Evolutionary conservation across 2,329 filamentous ascomycete species (phyloP).

Genomic region (Hypoxylon sp.): DNA sequence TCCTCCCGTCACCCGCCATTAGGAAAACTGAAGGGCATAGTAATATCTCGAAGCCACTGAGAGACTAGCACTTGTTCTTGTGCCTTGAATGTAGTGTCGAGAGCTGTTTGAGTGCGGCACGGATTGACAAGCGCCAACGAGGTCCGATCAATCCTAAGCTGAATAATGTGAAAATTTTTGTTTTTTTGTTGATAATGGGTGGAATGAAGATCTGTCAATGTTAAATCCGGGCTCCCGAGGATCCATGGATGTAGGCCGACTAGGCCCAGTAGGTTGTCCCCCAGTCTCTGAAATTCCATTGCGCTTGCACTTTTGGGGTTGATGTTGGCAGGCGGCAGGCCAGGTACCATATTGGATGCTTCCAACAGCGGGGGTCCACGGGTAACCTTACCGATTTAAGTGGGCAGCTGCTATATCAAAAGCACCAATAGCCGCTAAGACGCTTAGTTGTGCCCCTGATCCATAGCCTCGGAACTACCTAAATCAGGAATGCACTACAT

Average conservation of each 20-base stretch:
- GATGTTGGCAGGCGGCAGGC: neutral
- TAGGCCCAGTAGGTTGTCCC: neutral
- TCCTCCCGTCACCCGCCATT: conserved; percentile 7
- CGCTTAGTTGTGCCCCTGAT: conserved; percentile 38
- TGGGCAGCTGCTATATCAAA: conserved; percentile 20
- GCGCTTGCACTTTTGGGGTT: conserved; percentile 5
- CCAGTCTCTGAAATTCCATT: neutral
- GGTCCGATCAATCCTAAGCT: conserved; percentile 6
- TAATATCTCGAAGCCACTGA: neutral
- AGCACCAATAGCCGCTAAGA: conserved; percentile 4
- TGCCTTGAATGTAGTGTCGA: neutral
- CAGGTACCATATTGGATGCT: neutral
- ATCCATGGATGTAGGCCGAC: conserved; percentile 14
- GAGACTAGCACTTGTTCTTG: neutral
- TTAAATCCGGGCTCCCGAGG: conserved; percentile 28
- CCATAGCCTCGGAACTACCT: conserved; percentile 41
- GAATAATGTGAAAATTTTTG: conserved; percentile 23
- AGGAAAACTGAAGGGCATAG: neutral
- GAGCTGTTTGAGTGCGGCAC: conserved; percentile 3
- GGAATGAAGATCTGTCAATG: conserved; percentile 35
- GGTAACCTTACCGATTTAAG: conserved; percentile 24
- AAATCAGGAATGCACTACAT: conserved; percentile 21
- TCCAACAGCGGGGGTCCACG: neutral
- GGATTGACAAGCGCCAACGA: conserved; percentile 1
- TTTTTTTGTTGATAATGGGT: conserved; percentile 22